Conservation (phyloP, 73 alveolate species). For the Blepharisma stoltei region DNA sequence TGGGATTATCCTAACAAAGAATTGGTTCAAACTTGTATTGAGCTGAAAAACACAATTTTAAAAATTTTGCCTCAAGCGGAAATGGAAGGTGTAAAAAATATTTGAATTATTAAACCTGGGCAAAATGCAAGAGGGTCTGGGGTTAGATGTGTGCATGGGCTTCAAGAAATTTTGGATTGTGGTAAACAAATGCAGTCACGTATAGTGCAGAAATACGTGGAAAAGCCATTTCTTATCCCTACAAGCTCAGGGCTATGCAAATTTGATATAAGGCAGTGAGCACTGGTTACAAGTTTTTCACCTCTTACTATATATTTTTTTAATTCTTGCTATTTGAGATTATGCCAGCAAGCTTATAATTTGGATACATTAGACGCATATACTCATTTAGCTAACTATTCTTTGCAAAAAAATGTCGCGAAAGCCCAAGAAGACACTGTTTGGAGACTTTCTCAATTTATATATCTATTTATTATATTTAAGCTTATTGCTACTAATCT, state of each 20-base stretch:
- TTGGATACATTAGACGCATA: slow-evolving; percentile 73
- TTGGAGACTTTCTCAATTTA: slow-evolving; percentile 72
- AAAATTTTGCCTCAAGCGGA: slow-evolving; percentile 28
- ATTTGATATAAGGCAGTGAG: slow-evolving; percentile 93
- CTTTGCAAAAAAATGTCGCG: slow-evolving; percentile 64
- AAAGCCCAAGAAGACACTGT: slow-evolving; percentile 64
- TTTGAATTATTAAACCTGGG: slow-evolving; percentile 92
- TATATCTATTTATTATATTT: no score
- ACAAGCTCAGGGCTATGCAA: slow-evolving; percentile 54
- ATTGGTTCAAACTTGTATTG: slow-evolving; percentile 29
- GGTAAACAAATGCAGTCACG: slow-evolving; percentile 69
- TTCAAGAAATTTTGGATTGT: slow-evolving; percentile 49
- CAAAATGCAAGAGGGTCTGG: slow-evolving; percentile 89
- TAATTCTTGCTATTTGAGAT: slow-evolving; percentile 74
- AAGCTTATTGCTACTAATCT: no score
- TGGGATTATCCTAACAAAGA: slow-evolving; percentile 35
- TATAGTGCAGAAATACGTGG: slow-evolving; percentile 84
- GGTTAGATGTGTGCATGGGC: slow-evolving; percentile 40
- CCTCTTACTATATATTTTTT: slow-evolving; percentile 78
- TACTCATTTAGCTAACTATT: slow-evolving; percentile 71
- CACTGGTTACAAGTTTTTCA: slow-evolving; percentile 77
- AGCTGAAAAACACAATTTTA: slow-evolving; percentile 36
- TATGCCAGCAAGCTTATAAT: slow-evolving; percentile 75
- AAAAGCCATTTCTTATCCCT: slow-evolving; percentile 68
- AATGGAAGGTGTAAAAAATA: slow-evolving; percentile 63